Base-by-base conservation (phyloP, 495 filamentous ascomycete genomes). In the Lepidopterella palustris region DNA sequence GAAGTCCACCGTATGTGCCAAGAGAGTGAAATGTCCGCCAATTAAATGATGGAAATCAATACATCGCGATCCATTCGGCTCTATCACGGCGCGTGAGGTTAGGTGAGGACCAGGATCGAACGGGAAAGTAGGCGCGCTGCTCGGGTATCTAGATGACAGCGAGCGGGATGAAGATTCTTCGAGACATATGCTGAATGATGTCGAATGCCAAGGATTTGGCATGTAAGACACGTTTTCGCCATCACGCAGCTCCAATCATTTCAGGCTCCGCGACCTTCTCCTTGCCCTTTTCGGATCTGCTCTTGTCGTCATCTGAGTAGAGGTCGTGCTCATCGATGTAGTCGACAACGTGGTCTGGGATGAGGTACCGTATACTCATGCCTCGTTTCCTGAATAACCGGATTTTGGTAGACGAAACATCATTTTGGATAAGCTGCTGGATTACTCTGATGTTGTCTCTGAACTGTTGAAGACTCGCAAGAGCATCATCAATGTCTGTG, bases 391-490 rank as follows among this genome's bases (percentile, higher is more conserved):
- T 71, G 72, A 96, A 93, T 6, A 93, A 76, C 26, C 90, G 82
- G 54, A 96, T 91, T 73, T 92, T 93, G 28, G 90, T 95, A 47
- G 86, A 90, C 68, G 85, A 89, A 59, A 97, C 87, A 65, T 95
- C 87, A 67, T 96, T 96, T 47, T 89, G 85, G 49, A 97, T 91
- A 50, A 93, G 81, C 67, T 95, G 90, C 64, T 87, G 85, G 62
- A 96, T 91, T 49, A 93, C 84, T 68, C 88, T 83, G 58, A 97
- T 95, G 59, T 95, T 93, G 50, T 84, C 79, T 52, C 82, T 80
- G 81, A 80, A 87, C 31, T 84, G 83, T 67, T 89, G 83, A 42
- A 95, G 76, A 47, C 79, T 82, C 25, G 85, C 82, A 21, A 93
- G 76, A 2, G 90, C 89, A 64, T 65, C 62, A 55, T 68, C 61